Conservation (phyloP, 768 basidiomycete genomes). For the Russula olivacea region DNA sequence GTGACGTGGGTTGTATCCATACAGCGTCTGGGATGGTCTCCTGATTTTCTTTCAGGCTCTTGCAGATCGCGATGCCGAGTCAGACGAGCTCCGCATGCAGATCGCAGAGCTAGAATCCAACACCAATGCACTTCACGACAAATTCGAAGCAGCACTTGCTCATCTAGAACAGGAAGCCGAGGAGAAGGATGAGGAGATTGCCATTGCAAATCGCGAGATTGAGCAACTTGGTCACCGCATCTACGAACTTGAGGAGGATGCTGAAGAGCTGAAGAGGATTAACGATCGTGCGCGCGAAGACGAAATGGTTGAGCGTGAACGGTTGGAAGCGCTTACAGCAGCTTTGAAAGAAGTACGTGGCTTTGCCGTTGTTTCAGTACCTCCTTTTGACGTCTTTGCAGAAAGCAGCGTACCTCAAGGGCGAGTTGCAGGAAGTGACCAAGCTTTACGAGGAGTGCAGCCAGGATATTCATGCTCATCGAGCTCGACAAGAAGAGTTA, state of each 20-base stretch:
- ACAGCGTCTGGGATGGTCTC: background rate
- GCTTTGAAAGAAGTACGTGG: slow-evolving; percentile 74
- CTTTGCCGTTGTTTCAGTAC: background rate
- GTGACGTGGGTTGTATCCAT: slow-evolving; percentile 46
- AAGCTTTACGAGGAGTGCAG: slow-evolving; percentile 59
- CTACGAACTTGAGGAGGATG: slow-evolving; percentile 81
- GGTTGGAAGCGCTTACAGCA: slow-evolving; percentile 56
- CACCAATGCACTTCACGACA: slow-evolving; percentile 60
- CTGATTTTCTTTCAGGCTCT: slow-evolving; percentile 44
- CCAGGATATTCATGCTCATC: slow-evolving; percentile 60
- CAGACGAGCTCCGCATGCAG: slow-evolving; percentile 64
- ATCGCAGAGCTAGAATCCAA: slow-evolving; percentile 72
- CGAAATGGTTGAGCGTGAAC: slow-evolving; percentile 62
- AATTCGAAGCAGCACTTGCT: slow-evolving; percentile 67
- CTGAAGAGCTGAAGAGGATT: slow-evolving; percentile 70
- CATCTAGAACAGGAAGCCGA: slow-evolving; percentile 75
- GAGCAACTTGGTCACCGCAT: slow-evolving; percentile 73
- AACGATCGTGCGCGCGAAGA: slow-evolving; percentile 63
- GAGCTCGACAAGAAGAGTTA: slow-evolving; percentile 70
- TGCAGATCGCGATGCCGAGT: slow-evolving; percentile 74
- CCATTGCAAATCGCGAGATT: slow-evolving; percentile 66
- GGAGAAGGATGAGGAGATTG: slow-evolving; percentile 74
- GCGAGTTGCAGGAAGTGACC: slow-evolving; percentile 58
- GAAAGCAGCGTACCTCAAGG: slow-evolving; percentile 65
- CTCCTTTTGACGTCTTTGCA: slow-evolving; percentile 31